Percentiles rank a stretch among this genome's conserved stretches.
Evolutionary conservation across 371 early-diverging fungal genomes (phyloP).

Genomic region (Amoeboaphelidium protococcarum): DNA sequence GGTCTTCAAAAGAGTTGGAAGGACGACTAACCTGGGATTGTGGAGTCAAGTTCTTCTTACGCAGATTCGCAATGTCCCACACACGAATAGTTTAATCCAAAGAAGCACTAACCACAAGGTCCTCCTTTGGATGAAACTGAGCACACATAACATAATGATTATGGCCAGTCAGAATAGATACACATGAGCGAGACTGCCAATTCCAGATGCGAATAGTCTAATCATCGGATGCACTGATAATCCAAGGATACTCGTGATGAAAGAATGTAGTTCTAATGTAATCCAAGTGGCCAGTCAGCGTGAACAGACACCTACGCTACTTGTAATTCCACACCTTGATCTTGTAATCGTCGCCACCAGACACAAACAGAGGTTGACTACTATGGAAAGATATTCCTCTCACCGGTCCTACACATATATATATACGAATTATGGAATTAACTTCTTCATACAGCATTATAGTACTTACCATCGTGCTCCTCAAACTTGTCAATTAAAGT

Average conservation of each 20-base stretch:
- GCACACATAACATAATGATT: slow-evolving; percentile 99
- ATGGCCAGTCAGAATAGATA: slow-evolving; percentile 92
- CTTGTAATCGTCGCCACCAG: slow-evolving; percentile 97
- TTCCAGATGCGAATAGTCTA: slow-evolving; percentile 99
- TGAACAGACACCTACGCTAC: slow-evolving; percentile 73
- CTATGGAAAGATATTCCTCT: slow-evolving; percentile 94
- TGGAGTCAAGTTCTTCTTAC: slow-evolving; percentile 40
- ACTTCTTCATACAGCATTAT: neutral
- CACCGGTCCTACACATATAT: slow-evolving; percentile 56
- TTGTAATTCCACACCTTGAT: slow-evolving; percentile 99
- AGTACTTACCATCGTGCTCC: slow-evolving; percentile 75
- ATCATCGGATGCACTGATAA: slow-evolving; percentile 91
- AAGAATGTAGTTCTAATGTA: slow-evolving; percentile 94
- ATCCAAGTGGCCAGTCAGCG: slow-evolving; percentile 53
- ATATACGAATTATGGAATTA: neutral
- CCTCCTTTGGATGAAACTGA: slow-evolving; percentile 86
- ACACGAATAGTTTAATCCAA: slow-evolving; percentile 96
- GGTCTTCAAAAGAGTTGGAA: slow-evolving; percentile 2
- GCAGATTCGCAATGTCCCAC: slow-evolving; percentile 86
- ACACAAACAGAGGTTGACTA: slow-evolving; percentile 88
- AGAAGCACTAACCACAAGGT: slow-evolving; percentile 81
- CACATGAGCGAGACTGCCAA: slow-evolving; percentile 95
- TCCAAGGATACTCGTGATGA: slow-evolving; percentile 97
- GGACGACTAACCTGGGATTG: too few relatives aligned
- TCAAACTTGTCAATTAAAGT: slow-evolving; percentile 83